phyloP scores from a whole-genome alignment of 2,329 filamentous ascomycete genomes.

The Trichoderma gracile region DNA sequence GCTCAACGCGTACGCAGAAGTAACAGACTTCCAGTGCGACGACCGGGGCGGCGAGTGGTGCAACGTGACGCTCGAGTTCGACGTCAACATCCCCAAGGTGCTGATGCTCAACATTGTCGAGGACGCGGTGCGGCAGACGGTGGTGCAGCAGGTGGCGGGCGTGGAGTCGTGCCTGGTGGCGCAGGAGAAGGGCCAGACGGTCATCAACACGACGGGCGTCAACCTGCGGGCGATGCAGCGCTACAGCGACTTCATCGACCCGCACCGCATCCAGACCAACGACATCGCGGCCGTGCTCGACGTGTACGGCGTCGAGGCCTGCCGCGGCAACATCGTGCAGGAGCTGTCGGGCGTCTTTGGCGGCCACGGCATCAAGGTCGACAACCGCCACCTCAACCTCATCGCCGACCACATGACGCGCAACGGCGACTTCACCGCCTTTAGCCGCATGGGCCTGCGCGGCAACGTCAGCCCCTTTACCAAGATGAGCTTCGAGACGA shows the following conservation, averaged over 20 bases:
- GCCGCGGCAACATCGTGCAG: slow-evolving; percentile 79
- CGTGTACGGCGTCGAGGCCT: slow-evolving; percentile 91
- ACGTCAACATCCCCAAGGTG: slow-evolving; percentile 78
- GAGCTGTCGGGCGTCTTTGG: slow-evolving; percentile 86
- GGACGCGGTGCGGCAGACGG: slow-evolving; percentile 71
- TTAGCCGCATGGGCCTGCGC: slow-evolving; percentile 86
- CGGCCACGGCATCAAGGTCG: slow-evolving; percentile 88
- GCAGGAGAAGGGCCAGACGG: slow-evolving; percentile 56
- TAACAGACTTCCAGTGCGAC: slow-evolving; percentile 79
- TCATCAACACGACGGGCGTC: slow-evolving; percentile 78
- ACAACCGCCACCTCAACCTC: slow-evolving; percentile 88
- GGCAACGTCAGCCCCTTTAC: slow-evolving; percentile 88
- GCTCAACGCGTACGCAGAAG: slow-evolving; percentile 62
- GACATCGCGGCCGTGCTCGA: slow-evolving; percentile 83
- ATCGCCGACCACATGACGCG: slow-evolving; percentile 99
- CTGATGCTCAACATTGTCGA: slow-evolving; percentile 92
- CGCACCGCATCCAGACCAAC: slow-evolving; percentile 85
- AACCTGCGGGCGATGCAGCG: slow-evolving; percentile 91
- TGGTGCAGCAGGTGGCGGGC: slow-evolving; percentile 83
- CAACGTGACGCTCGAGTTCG: slow-evolving; percentile 80
- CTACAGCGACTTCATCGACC: slow-evolving; percentile 81
- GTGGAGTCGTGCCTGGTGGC: slow-evolving; percentile 72
- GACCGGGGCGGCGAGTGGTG: slow-evolving; percentile 72
- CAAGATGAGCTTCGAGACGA: slow-evolving; percentile 99
- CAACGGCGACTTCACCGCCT: slow-evolving; percentile 82